Percentiles rank a stretch among this genome's conserved stretches.
Evolutionary conservation across 2,329 filamentous ascomycete genomes (phyloP).

Genomic region (Fusarium mexicanum): DNA sequence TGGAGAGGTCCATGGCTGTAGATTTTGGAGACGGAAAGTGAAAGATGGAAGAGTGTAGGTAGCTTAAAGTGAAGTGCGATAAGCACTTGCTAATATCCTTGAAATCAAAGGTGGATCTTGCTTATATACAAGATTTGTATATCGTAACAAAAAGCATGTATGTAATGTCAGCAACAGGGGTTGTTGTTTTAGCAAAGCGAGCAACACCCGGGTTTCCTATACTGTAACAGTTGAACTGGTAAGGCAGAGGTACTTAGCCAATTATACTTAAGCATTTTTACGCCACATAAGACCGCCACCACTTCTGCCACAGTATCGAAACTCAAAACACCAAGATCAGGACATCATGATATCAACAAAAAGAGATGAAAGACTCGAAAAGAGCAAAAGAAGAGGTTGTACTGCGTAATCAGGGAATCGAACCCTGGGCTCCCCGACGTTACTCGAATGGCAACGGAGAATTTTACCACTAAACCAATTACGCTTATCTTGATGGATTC

Average conservation of each 20-base stretch:
- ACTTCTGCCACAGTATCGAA: neutral
- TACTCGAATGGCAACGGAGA: neutral
- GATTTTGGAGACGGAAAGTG: too few relatives aligned
- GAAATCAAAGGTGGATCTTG: too few relatives aligned
- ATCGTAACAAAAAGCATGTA: too few relatives aligned
- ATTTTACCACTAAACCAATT: constrained; percentile 2
- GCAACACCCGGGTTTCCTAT: too few relatives aligned
- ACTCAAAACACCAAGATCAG: neutral
- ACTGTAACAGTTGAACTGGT: too few relatives aligned
- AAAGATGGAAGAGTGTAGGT: too few relatives aligned
- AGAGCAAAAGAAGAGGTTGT: neutral
- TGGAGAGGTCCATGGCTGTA: too few relatives aligned
- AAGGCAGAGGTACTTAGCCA: neutral
- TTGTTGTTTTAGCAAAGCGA: too few relatives aligned
- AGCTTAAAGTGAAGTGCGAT: too few relatives aligned
- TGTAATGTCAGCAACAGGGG: too few relatives aligned
- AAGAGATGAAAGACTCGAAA: rapidly evolving
- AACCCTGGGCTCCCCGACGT: neutral
- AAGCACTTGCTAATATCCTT: too few relatives aligned
- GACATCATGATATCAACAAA: neutral
- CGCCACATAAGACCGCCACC: neutral
- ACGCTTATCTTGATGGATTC: constrained; percentile 27
- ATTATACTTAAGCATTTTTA: rapidly evolving
- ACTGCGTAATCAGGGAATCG: neutral
- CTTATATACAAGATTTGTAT: too few relatives aligned